These are phyloP conservation scores for Magnaporthiopsis incrustans DNA, from an alignment of 2,329 filamentous ascomycete species.

Conservation along the genomic window DNA sequence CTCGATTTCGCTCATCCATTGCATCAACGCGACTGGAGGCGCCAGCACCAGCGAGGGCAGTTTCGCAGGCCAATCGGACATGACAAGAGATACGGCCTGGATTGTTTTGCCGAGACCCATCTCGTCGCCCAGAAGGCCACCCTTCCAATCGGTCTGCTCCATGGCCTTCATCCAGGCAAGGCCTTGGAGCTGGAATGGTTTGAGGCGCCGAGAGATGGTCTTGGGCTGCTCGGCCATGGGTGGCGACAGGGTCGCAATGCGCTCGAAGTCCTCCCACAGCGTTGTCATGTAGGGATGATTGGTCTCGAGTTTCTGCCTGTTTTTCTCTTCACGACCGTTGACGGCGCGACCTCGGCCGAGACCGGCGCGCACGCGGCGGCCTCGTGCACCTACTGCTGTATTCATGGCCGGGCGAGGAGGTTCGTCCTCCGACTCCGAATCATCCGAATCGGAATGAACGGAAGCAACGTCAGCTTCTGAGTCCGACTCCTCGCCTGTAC, in stretches of 20 bases:
- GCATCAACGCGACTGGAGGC: slow-evolving; percentile 89
- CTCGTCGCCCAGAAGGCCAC: slow-evolving; percentile 88
- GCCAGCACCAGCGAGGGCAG: slow-evolving; percentile 81
- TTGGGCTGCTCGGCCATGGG: slow-evolving; percentile 61
- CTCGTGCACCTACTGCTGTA: background rate
- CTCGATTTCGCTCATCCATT: slow-evolving; percentile 80
- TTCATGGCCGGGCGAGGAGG: background rate
- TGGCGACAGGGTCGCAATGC: slow-evolving; percentile 56
- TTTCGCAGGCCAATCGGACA: slow-evolving; percentile 89
- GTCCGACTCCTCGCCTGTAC: background rate
- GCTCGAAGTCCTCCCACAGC: slow-evolving; percentile 76
- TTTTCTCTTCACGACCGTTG: slow-evolving; percentile 19
- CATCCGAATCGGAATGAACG: background rate
- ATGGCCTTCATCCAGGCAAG: slow-evolving; percentile 91
- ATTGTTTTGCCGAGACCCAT: slow-evolving; percentile 99
- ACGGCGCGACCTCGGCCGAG: too few relatives aligned
- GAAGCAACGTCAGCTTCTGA: background rate
- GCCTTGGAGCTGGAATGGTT: slow-evolving; percentile 89
- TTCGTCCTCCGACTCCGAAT: background rate
- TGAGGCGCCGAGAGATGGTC: slow-evolving; percentile 74
- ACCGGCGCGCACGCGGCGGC: background rate
- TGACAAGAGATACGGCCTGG: slow-evolving; percentile 92
- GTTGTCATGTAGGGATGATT: slow-evolving; percentile 71
- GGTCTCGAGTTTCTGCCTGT: slow-evolving; percentile 61
- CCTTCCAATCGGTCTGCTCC: slow-evolving; percentile 77